Percentiles rank a stretch among this genome's conserved stretches.
Evolutionary conservation across 371 early-diverging fungal genomes (phyloP).

Genomic region (Rhizopus arrhizus): DNA sequence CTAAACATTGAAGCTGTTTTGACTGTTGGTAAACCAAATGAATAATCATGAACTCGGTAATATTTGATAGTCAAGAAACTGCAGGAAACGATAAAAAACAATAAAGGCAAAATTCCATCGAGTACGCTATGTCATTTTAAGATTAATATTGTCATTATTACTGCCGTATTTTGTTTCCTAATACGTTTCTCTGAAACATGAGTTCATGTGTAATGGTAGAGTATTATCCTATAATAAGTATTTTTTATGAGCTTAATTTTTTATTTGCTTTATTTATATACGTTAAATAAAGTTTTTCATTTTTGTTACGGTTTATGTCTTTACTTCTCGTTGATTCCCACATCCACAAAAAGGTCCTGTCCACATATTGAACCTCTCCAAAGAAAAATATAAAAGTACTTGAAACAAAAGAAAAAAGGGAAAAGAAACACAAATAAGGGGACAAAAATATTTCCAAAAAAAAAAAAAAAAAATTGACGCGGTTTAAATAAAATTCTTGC

Average conservation of each 20-base stretch:
- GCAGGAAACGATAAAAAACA: conserved; percentile 37
- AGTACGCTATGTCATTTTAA: conserved; percentile 28
- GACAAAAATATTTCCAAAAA: not conserved
- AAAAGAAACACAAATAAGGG: conserved; percentile 1
- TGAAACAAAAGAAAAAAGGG: conserved; percentile 3
- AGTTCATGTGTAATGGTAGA: conserved; percentile 30
- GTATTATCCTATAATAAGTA: conserved; percentile 6
- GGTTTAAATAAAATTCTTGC: not conserved
- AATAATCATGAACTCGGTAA: conserved; percentile 15
- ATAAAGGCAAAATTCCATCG: conserved; percentile 38
- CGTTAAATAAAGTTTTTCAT: not conserved
- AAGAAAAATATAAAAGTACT: conserved; percentile 6
- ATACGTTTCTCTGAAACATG: conserved; percentile 43
- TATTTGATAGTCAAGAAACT: conserved; percentile 22
- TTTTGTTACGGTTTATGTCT: conserved; percentile 7
- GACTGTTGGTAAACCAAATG: conserved; percentile 41
- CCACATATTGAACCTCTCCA: conserved; percentile 10
- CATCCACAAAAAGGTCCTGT: conserved; percentile 37
- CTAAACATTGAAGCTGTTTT: conserved; percentile 37
- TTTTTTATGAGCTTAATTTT: conserved; percentile 5
- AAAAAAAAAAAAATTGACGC: conserved; percentile 7
- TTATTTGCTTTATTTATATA: not conserved
- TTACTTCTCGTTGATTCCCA: conserved; percentile 28
- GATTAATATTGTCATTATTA: conserved; percentile 8
- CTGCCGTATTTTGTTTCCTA: not conserved